Evolutionary conservation across 768 basidiomycete species (phyloP).

Genomic region (Phaeotremella fagi): DNA sequence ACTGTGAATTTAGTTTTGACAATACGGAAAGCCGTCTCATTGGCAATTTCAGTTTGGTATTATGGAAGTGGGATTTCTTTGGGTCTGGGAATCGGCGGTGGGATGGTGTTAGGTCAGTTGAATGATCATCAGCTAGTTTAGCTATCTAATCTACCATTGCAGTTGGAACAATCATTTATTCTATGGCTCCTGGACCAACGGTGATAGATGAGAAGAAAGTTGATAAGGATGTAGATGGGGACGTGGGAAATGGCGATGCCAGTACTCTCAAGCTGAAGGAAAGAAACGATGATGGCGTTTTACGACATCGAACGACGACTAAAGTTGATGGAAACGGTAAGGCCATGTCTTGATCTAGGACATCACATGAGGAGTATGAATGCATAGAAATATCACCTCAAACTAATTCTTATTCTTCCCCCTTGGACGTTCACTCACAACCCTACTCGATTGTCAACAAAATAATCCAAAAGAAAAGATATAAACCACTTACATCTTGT

Average conservation of each 20-base stretch:
- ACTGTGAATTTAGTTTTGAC: constrained; percentile 78
- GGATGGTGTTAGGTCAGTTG: constrained; percentile 60
- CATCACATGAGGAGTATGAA: background rate
- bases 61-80: constrained; percentile 69
- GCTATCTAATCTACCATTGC: background rate
- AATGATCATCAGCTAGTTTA: background rate
- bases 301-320: background rate
- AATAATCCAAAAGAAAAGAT: background rate
- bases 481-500: constrained; percentile 53
- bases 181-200: background rate
- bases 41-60: constrained; percentile 79
- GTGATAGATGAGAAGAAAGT: no score
- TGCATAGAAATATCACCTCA: background rate
- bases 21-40: constrained; percentile 70
- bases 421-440: constrained; percentile 44
- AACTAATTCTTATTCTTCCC: constrained; percentile 38
- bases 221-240: background rate
- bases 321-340: background rate
- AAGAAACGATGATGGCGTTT: background rate
- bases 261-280: background rate
- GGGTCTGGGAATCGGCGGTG: constrained; percentile 62
- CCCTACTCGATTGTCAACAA: constrained; percentile 18
- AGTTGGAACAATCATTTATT: background rate
- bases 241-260: background rate
- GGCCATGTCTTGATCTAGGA: background rate